Conservation (phyloP, 2,329 filamentous ascomycete species). For the Madurella fahalii region DNA sequence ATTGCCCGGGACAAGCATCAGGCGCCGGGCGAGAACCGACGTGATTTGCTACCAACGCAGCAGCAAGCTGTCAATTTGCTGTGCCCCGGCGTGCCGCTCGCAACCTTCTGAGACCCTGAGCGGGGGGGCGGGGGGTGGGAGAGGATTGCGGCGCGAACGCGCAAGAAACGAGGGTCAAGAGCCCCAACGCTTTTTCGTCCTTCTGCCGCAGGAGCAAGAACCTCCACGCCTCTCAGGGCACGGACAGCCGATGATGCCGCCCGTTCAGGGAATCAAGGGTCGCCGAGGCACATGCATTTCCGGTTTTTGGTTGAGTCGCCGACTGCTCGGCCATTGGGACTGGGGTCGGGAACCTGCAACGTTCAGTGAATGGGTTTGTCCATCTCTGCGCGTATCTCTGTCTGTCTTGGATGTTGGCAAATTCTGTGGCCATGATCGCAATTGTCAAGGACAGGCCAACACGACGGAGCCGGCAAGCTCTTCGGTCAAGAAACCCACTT, state of each 20-base stretch:
- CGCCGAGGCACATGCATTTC: not conserved
- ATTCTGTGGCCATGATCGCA: too few species aligned
- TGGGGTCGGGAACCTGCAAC: not conserved
- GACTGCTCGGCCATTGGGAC: not conserved
- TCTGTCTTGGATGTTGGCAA: too few species aligned
- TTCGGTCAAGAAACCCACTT: too few species aligned
- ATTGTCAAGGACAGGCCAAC: not conserved
- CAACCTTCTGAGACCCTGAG: constrained; percentile 11
- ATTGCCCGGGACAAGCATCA: constrained; percentile 21
- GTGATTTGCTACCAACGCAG: constrained; percentile 15
- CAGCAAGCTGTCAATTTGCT: constrained; percentile 19
- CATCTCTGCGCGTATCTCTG: not conserved
- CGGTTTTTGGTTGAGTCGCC: constrained; percentile 5
- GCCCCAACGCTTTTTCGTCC: not conserved
- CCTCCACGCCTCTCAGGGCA: not conserved
- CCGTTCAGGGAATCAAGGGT: not conserved
- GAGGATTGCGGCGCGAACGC: constrained; percentile 5
- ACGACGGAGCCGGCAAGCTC: not conserved
- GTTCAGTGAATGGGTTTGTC: not conserved
- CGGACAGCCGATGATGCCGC: constrained; percentile 6
- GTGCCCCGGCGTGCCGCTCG: constrained; percentile 18
- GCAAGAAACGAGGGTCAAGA: constrained; percentile 12
- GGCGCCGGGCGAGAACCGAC: constrained; percentile 2
- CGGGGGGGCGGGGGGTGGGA: constrained; percentile 3
- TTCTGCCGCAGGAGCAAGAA: constrained; percentile 9